These are phyloP conservation scores for Tephrocybe sp. DNA, from an alignment of 768 basidiomycete genomes.

Conservation along the genomic window DNA sequence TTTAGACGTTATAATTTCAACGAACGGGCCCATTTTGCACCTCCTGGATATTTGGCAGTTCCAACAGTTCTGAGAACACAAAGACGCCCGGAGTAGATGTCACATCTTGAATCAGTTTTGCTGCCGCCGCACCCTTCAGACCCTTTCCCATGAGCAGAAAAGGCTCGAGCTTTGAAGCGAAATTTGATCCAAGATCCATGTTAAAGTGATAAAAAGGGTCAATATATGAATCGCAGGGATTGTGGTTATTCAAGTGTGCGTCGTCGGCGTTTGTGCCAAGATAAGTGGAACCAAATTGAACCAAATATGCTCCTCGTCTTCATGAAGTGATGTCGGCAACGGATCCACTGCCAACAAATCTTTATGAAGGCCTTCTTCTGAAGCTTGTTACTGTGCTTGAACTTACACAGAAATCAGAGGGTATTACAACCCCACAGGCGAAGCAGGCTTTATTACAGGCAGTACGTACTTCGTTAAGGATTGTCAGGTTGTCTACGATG, in stretches of 20 bases:
- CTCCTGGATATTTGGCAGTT: constrained; percentile 80
- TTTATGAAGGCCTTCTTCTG: constrained; percentile 55
- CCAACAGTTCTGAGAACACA: constrained; percentile 87
- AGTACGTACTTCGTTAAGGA: constrained; percentile 27
- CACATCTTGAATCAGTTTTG: constrained; percentile 83
- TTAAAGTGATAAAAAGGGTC: neutral
- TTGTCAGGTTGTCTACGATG: neutral
- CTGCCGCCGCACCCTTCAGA: constrained; percentile 88
- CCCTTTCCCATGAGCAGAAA: constrained; percentile 91
- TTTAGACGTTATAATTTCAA: neutral
- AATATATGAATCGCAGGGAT: no score
- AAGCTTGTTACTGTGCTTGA: constrained; percentile 63
- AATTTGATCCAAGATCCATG: constrained; percentile 66
- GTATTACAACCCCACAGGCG: constrained; percentile 49
- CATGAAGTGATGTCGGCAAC: constrained; percentile 22
- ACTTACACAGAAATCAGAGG: constrained; percentile 56
- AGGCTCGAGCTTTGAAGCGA: constrained; percentile 76
- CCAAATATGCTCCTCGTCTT: neutral
- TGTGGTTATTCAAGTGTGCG: neutral
- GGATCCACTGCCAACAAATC: constrained; percentile 37
- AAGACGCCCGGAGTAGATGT: constrained; percentile 89
- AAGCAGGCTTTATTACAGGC: constrained; percentile 69
- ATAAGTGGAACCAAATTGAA: neutral
- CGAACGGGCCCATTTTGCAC: constrained; percentile 33
- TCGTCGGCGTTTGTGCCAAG: neutral